These are phyloP conservation scores for Linanthus parryae DNA, from an alignment of 148 eudicot species.

Conservation along the genomic window DNA sequence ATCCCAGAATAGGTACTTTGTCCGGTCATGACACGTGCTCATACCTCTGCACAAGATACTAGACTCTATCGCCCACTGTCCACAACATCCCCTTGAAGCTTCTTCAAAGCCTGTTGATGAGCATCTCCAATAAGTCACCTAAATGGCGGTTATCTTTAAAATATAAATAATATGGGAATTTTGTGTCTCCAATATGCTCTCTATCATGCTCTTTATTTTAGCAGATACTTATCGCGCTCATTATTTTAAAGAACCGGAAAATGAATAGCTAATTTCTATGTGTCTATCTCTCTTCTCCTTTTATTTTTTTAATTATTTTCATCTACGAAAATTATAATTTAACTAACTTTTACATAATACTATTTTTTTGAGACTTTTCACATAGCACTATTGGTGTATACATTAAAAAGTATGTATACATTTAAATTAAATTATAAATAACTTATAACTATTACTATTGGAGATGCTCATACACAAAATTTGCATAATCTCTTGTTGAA, in stretches of 20 bases:
- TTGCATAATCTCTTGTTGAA: too few relatives aligned
- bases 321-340: too few relatives aligned
- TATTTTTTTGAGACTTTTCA: too few relatives aligned
- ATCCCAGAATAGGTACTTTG: slow-evolving; percentile 45
- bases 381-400: too few relatives aligned
- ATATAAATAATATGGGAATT: not conserved
- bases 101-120: slow-evolving; percentile 32
- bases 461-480: not conserved
- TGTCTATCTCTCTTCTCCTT: too few relatives aligned
- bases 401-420: too few relatives aligned
- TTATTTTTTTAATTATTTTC: too few relatives aligned
- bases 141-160: not conserved
- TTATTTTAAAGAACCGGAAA: not conserved
- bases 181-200: not conserved
- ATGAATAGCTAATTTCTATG: not conserved
- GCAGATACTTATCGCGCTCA: not conserved
- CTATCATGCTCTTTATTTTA: not conserved
- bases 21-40: slow-evolving; percentile 34
- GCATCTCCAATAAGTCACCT: not conserved
- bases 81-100: slow-evolving; percentile 45
- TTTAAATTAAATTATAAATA: too few relatives aligned
- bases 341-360: too few relatives aligned
- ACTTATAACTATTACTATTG: too few relatives aligned
- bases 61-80: slow-evolving; percentile 31
- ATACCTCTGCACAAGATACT: slow-evolving; percentile 31